Percentiles rank a stretch among this genome's conserved stretches.
Conservation (phyloP, 345 rosid species). For the Garcia nutans region DNA sequence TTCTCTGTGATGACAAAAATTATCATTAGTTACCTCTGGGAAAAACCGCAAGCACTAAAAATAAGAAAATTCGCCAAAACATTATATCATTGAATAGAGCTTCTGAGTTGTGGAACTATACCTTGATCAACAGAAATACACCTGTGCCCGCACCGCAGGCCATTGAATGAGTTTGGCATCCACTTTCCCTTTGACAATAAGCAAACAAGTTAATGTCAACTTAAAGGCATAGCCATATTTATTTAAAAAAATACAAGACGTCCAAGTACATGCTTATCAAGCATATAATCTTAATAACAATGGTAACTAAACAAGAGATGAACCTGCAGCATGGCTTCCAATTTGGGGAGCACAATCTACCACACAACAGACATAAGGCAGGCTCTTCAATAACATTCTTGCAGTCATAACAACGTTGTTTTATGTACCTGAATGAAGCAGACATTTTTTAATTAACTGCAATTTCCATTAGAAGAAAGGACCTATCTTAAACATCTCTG, state of each 20-base stretch:
- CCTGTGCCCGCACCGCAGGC: slow-evolving; percentile 83
- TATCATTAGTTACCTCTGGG: slow-evolving; percentile 9
- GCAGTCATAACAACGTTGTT: slow-evolving; percentile 67
- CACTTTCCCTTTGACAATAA: slow-evolving; percentile 49
- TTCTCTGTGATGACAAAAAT: slow-evolving; percentile 48
- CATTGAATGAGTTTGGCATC: slow-evolving; percentile 66
- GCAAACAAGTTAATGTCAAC: neutral
- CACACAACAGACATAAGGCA: slow-evolving; percentile 83
- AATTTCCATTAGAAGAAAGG: slow-evolving; percentile 3
- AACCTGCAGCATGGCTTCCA: slow-evolving; percentile 93
- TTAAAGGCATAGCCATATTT: neutral
- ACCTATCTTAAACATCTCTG: slow-evolving; percentile 9
- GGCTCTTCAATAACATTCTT: slow-evolving; percentile 54
- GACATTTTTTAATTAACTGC: slow-evolving; percentile 16
- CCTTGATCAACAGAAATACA: slow-evolving; percentile 81
- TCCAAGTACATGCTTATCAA: neutral
- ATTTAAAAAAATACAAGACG: neutral
- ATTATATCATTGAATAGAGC: neutral
- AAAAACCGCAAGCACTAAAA: slow-evolving; percentile 12
- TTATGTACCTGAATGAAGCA: slow-evolving; percentile 59
- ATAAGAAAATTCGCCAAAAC: slow-evolving; percentile 1
- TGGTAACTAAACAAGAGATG: slow-evolving; percentile 12
- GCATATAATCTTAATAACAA: neutral
- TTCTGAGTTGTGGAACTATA: slow-evolving; percentile 21
- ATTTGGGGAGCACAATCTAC: slow-evolving; percentile 73